Percentiles rank a stretch among this genome's conserved stretches.
Evolutionary conservation across 768 basidiomycete genomes (phyloP).

Genomic region (Phylloporus arenicola): DNA sequence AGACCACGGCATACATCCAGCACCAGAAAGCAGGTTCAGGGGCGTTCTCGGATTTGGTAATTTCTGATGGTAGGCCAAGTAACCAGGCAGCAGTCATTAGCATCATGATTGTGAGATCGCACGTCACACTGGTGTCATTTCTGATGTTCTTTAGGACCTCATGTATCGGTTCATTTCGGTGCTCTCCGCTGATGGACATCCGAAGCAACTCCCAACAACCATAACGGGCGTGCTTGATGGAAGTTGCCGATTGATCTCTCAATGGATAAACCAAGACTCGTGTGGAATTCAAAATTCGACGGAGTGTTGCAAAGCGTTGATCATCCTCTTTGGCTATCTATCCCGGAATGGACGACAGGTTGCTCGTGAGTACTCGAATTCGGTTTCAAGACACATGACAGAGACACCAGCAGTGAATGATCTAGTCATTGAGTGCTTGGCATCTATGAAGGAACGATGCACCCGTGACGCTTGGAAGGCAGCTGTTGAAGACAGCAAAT

Average conservation of each 20-base stretch:
- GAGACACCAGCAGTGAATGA: slow-evolving; percentile 14
- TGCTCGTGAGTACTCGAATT: slow-evolving; percentile 11
- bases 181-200: slow-evolving; percentile 11
- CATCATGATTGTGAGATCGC: slow-evolving; percentile 26
- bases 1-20: slow-evolving; percentile 54
- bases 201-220: slow-evolving; percentile 14
- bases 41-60: background rate
- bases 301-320: slow-evolving; percentile 28
- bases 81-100: slow-evolving; percentile 13
- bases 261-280: slow-evolving; percentile 20
- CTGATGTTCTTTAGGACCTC: slow-evolving; percentile 16
- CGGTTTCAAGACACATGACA: background rate
- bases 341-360: slow-evolving; percentile 18
- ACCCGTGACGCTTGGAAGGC: slow-evolving; percentile 20
- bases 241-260: slow-evolving; percentile 17
- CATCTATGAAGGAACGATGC: slow-evolving; percentile 8
- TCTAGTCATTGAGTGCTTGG: slow-evolving; percentile 16
- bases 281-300: slow-evolving; percentile 24
- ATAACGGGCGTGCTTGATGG: slow-evolving; percentile 16
- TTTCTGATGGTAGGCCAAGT: background rate
- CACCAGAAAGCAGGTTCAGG: slow-evolving; percentile 25
- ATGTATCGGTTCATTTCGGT: slow-evolving; percentile 20
- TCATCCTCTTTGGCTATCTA: slow-evolving; percentile 21
- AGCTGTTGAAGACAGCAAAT: slow-evolving; percentile 7
- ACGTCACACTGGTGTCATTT: background rate